Evolutionary conservation across 441 rosid genomes (phyloP), one percentile per base, ranked within the genome.

Genomic region (Erodium chrysanthum): DNA sequence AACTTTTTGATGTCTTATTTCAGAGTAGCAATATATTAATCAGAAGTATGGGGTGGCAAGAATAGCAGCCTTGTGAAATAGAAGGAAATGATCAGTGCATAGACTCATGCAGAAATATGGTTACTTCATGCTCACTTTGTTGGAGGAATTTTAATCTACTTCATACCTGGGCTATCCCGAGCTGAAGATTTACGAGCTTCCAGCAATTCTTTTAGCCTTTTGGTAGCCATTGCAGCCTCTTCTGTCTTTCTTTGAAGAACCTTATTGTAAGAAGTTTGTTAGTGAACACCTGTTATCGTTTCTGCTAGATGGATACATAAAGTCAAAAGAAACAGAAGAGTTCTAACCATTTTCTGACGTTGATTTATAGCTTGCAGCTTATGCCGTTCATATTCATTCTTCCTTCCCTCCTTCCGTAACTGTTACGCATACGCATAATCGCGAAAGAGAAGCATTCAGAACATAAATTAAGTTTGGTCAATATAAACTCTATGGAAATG

Each of bases 231-330:
- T 72, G 99, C 93, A 74, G 99, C 97, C 82, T 95, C 99, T 79
- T 91, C 99, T 52, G 99, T 95, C 84, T 95, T 95, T 79, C 99
- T 87, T 62, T 95, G 99, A 70, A 95, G 97, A 84, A 95, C 97
- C 99, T 95, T 82, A 68, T 73, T 68, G 59, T 15, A 56, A 71
- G 44, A 75, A 73, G 66, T 17, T 18, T 37, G 35, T 37, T 66
- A 69, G 66, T 71, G 40, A 73, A 72, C 31, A 60, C 27, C 64
- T 60, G 37, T 20, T 25, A 60, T 14, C 6, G 27, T 60, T 25
- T 22, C n/a, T 60, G 37, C 9, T n/a, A 12, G 18, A 59, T 23
- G 25, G 10, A 6, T 25, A 60, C 3, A 11, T 12, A 11, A 2
- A 59, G 6, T 37, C 20, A 42, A 21, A 63, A 75, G 44, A 9